These are phyloP conservation scores for Somion occarium DNA, from an alignment of 1,284 basidiomycete genomes.

Conservation along the genomic window DNA sequence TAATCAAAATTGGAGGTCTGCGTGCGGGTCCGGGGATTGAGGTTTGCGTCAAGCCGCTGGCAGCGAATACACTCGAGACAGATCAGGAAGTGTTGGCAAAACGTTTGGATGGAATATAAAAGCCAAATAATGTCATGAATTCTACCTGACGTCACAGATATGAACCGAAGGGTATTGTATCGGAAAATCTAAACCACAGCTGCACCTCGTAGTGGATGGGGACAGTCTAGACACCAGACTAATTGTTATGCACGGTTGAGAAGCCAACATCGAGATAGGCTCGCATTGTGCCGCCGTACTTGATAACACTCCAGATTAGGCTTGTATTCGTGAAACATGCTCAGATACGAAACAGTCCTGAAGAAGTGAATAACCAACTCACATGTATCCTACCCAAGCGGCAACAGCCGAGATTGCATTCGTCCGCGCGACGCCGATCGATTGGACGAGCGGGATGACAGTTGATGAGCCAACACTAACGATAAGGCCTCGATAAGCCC, in stretches of 20 bases:
- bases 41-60: no score
- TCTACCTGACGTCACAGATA: no score
- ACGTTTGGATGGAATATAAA: no score
- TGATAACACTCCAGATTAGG: conserved; percentile 36
- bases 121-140: no score
- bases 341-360: conserved; percentile 7
- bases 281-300: conserved; percentile 43
- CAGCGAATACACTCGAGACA: no score
- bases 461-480: conserved; percentile 34
- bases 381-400: conserved; percentile 43
- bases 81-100: no score
- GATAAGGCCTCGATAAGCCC: conserved; percentile 40
- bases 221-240: no score
- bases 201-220: no score
- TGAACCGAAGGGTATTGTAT: no score
- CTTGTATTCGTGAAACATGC: conserved; percentile 28
- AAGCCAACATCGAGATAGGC: conserved; percentile 43
- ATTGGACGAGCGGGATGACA: conserved; percentile 48
- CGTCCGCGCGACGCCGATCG: conserved; percentile 49
- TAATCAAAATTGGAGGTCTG: no score
- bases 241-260: conserved; percentile 15
- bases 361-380: conserved; percentile 12
- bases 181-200: no score
- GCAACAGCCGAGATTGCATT: conserved; percentile 41
- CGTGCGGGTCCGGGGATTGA: no score